phyloP scores from a whole-genome alignment of 1,139 yeast species.

The Entelexis sorbosivorans region DNA sequence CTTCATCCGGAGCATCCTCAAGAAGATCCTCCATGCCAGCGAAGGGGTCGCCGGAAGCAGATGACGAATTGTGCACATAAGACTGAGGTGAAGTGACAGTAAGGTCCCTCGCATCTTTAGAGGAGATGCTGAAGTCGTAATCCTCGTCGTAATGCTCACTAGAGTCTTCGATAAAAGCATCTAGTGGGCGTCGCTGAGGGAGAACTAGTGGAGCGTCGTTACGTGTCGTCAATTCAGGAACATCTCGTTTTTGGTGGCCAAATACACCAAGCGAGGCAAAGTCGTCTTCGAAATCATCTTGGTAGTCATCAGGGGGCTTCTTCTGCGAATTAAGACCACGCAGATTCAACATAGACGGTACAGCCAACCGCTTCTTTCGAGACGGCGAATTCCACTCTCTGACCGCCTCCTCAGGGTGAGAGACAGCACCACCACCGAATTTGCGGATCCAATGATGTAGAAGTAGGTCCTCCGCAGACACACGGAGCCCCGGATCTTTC shows the following conservation, averaged over 20 bases:
- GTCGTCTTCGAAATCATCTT: slow-evolving; percentile 18
- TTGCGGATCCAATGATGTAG: slow-evolving; percentile 51
- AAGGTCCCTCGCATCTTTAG: background rate
- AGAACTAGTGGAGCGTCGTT: background rate
- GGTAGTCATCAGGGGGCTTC: background rate
- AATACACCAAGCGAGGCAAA: slow-evolving; percentile 20
- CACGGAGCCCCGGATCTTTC: slow-evolving; percentile 54
- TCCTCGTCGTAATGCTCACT: slow-evolving; percentile 12
- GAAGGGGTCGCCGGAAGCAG: slow-evolving; percentile 20
- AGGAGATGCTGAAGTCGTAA: slow-evolving; percentile 7
- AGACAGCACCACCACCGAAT: slow-evolving; percentile 27
- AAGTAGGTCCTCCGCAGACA: slow-evolving; percentile 45
- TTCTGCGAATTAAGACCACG: background rate
- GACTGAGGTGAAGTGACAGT: background rate
- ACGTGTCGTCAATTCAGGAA: background rate
- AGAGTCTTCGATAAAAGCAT: slow-evolving; percentile 12
- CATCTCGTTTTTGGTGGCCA: background rate
- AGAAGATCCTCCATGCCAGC: slow-evolving; percentile 23
- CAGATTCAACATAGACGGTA: slow-evolving; percentile 22
- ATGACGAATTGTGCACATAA: background rate
- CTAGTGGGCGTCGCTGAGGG: slow-evolving; percentile 6
- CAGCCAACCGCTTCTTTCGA: slow-evolving; percentile 18
- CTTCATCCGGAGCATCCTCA: slow-evolving; percentile 20
- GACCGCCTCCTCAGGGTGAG: slow-evolving; percentile 19
- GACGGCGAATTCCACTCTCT: slow-evolving; percentile 21